phyloP scores from a whole-genome alignment of 1,284 basidiomycete species.

The Agaricales sp. region DNA sequence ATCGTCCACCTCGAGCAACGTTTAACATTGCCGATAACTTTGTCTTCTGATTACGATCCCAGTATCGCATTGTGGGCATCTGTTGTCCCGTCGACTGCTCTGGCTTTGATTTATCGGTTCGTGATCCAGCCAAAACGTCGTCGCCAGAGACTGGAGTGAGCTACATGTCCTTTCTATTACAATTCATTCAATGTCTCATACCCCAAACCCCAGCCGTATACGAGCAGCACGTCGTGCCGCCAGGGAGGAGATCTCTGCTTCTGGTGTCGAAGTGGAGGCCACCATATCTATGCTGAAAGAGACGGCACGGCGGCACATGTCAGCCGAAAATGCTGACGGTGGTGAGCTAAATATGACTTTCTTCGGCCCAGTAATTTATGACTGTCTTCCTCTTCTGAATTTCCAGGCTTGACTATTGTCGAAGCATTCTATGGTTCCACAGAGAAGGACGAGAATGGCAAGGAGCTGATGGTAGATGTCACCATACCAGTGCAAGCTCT shows the following conservation, averaged over 20 bases:
- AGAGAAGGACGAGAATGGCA: slow-evolving; percentile 38
- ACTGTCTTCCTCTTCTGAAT: slow-evolving; percentile 5
- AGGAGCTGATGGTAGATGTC: slow-evolving; percentile 61
- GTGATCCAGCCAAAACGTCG: slow-evolving; percentile 45
- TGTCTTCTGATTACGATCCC: slow-evolving; percentile 22
- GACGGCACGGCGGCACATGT: slow-evolving; percentile 23
- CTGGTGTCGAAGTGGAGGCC: slow-evolving; percentile 22
- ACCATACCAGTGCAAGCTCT: slow-evolving; percentile 76
- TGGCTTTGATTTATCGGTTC: slow-evolving; percentile 44
- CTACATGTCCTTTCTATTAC: too few relatives aligned
- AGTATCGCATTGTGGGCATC: slow-evolving; percentile 29
- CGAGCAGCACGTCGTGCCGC: slow-evolving; percentile 22
- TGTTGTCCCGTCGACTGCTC: slow-evolving; percentile 39
- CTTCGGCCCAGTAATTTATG: background rate
- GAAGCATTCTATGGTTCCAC: slow-evolving; percentile 60
- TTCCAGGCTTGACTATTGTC: slow-evolving; percentile 59
- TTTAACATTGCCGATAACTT: slow-evolving; percentile 24
- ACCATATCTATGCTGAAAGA: slow-evolving; percentile 24
- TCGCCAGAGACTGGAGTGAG: slow-evolving; percentile 33
- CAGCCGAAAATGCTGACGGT: slow-evolving; percentile 24
- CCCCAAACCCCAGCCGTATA: slow-evolving; percentile 19
- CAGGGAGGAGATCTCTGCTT: slow-evolving; percentile 24
- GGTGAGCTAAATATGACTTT: slow-evolving; percentile 16
- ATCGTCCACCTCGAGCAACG: slow-evolving; percentile 19
- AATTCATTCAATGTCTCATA: background rate